Evolutionary conservation across 768 basidiomycete species (phyloP).

Genomic region (Lentinula sp.): DNA sequence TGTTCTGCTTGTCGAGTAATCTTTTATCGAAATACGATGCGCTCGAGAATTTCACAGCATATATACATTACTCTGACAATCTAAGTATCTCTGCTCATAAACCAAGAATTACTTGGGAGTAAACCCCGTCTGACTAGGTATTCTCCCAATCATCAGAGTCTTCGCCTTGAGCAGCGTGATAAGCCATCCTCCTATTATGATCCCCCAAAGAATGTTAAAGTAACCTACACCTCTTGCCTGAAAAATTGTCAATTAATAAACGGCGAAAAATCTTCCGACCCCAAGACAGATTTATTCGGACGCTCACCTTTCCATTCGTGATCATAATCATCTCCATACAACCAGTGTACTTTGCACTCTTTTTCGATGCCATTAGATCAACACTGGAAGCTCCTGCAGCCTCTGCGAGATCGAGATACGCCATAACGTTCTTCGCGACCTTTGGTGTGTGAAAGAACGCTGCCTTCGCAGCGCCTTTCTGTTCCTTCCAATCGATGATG

Average conservation of each 20-base stretch:
- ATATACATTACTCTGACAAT: background rate
- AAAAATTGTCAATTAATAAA: background rate
- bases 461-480: slow-evolving; percentile 51
- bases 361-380: slow-evolving; percentile 31
- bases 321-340: slow-evolving; percentile 47
- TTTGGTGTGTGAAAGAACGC: slow-evolving; percentile 35
- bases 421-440: slow-evolving; percentile 43
- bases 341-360: slow-evolving; percentile 42
- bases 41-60: background rate
- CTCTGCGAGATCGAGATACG: slow-evolving; percentile 28
- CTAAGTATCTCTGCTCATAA: background rate
- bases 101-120: background rate
- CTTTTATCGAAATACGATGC: background rate
- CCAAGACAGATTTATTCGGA: background rate
- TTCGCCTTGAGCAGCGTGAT: slow-evolving; percentile 33
- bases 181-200: slow-evolving; percentile 41
- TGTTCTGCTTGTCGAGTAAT: too few species aligned
- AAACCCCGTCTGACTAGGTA: background rate
- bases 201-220: slow-evolving; percentile 38
- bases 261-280: background rate
- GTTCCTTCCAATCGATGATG: slow-evolving; percentile 55
- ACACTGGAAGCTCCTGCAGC: slow-evolving; percentile 34
- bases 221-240: slow-evolving; percentile 38
- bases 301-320: slow-evolving; percentile 42
- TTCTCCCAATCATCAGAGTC: slow-evolving; percentile 14